Evolutionary conservation across 1,284 basidiomycete genomes (phyloP).

Genomic region (Puccinia horiana): DNA sequence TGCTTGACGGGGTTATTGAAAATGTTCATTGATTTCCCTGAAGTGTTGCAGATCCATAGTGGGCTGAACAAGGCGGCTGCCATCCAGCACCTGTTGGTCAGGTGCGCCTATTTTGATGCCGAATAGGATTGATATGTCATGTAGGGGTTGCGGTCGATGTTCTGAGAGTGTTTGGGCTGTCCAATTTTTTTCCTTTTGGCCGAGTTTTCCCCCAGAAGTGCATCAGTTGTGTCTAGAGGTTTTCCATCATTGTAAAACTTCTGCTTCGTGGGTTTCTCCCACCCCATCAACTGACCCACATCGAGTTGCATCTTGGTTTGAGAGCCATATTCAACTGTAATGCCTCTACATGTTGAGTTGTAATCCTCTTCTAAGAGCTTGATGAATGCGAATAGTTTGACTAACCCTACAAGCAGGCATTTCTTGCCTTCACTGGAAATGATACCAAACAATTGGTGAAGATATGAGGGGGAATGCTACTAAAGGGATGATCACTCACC

Average conservation of each 20-base stretch:
- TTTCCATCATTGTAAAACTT: too few species aligned
- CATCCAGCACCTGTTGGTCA: too few species aligned
- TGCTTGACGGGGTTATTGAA: too few species aligned
- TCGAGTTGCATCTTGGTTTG: neutral
- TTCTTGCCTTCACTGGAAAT: neutral
- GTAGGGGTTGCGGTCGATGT: neutral
- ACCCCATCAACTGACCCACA: neutral
- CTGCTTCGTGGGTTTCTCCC: neutral
- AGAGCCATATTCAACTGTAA: neutral
- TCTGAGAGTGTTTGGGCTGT: neutral
- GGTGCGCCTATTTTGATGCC: too few species aligned
- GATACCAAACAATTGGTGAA: too few species aligned
- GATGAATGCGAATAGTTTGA: neutral
- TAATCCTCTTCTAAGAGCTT: too few species aligned
- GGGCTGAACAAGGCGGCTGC: too few species aligned
- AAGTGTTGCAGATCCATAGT: too few species aligned
- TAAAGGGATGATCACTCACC: neutral
- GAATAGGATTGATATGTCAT: neutral
- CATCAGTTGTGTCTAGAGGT: too few species aligned
- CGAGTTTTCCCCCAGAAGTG: too few species aligned
- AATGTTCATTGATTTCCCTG: too few species aligned
- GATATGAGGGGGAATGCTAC: neutral
- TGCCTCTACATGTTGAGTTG: neutral
- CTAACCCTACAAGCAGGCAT: neutral
- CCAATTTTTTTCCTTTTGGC: too few species aligned